These are phyloP conservation scores for Haberlea rhodopensis DNA, from an alignment of 257 asterid genomes.

Conservation along the genomic window DNA sequence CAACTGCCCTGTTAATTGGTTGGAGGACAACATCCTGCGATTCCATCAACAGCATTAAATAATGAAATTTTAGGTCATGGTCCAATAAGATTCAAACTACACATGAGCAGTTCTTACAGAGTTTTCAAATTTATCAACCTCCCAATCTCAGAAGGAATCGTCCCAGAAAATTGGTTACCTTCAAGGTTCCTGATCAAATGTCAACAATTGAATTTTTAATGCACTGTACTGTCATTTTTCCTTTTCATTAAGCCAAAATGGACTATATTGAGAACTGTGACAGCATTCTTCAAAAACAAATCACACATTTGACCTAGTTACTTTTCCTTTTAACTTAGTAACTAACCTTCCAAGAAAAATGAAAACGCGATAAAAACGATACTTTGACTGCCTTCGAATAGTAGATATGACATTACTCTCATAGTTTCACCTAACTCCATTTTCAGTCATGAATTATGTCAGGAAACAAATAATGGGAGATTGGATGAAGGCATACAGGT, in stretches of 20 bases:
- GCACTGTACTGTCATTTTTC: neutral
- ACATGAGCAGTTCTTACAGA: constrained; percentile 51
- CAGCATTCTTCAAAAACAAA: neutral
- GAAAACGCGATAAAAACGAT: neutral
- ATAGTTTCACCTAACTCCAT: constrained; percentile 12
- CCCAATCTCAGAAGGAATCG: constrained; percentile 70
- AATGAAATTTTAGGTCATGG: constrained; percentile 23
- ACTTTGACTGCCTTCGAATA: neutral
- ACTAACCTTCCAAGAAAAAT: neutral
- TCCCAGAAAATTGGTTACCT: constrained; percentile 69
- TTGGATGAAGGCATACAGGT: constrained; percentile 58
- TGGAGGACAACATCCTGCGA: constrained; percentile 81
- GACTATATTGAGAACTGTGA: neutral
- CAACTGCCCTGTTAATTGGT: constrained; percentile 58
- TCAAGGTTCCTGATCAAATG: constrained; percentile 90
- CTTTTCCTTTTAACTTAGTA: neutral
- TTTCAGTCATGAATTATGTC: constrained; percentile 10
- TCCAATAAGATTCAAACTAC: constrained; percentile 1
- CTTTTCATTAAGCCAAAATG: neutral
- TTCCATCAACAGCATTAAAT: constrained; percentile 27
- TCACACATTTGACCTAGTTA: neutral
- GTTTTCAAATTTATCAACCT: constrained; percentile 48
- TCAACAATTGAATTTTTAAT: constrained; percentile 17
- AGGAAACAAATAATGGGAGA: constrained; percentile 20
- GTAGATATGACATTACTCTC: neutral